Percentiles rank a stretch among this genome's conserved stretches.
Conservation (phyloP, 2,329 filamentous ascomycete species). For the Anisogramma anomala region DNA sequence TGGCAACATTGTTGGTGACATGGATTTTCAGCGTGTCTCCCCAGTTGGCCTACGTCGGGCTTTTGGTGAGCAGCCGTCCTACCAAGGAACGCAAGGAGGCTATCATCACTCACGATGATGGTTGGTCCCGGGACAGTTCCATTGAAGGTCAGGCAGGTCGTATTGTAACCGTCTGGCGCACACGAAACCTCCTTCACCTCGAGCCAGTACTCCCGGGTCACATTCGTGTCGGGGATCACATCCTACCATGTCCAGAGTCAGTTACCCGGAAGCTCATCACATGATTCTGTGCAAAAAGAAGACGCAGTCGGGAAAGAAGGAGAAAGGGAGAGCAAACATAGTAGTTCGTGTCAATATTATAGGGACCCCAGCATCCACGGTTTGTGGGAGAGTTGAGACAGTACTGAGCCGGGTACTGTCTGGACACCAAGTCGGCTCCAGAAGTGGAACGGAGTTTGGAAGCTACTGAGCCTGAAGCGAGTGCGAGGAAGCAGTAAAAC, state of each 20-base stretch:
- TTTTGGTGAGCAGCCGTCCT: slow-evolving; percentile 7
- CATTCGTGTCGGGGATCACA: slow-evolving; percentile 16
- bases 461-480: slow-evolving; percentile 9
- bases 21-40: slow-evolving; percentile 40
- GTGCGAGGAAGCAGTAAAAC: slow-evolving; percentile 1
- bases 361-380: slow-evolving; percentile 22
- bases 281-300: background rate
- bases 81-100: too few species aligned
- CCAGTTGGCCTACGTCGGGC: slow-evolving; percentile 27
- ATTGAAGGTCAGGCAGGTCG: slow-evolving; percentile 22
- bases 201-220: slow-evolving; percentile 19
- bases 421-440: slow-evolving; percentile 2
- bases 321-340: background rate
- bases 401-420: background rate
- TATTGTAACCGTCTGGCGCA: slow-evolving; percentile 17
- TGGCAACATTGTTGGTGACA: slow-evolving; percentile 46
- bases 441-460: slow-evolving; percentile 1
- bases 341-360: slow-evolving; percentile 23
- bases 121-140: slow-evolving; percentile 23
- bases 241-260: slow-evolving; percentile 11
- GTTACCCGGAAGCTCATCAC: too few species aligned
- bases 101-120: slow-evolving; percentile 15
- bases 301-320: background rate
- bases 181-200: slow-evolving; percentile 15
- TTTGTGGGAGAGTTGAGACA: slow-evolving; percentile 18